A percentile compares a stretch with the other conserved stretches of the same genome.
Evolutionary conservation across 371 early-diverging fungal species (phyloP).

Genomic region (Mucor piriformis): DNA sequence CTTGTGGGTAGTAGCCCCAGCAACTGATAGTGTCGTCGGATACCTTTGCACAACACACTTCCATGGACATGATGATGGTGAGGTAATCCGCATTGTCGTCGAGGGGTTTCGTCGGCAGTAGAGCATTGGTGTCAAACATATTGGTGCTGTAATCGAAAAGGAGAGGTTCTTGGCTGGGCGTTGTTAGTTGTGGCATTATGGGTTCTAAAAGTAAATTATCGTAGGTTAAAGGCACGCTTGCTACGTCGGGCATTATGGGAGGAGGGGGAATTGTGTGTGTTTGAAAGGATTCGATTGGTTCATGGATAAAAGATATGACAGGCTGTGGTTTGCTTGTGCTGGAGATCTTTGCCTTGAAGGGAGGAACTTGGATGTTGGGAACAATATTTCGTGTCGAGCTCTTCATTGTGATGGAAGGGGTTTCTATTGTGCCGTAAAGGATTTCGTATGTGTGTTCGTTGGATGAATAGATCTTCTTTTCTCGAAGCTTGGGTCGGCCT

Average conservation of each 20-base stretch:
- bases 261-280: neutral
- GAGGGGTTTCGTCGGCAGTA: too few species aligned
- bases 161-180: neutral
- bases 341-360: conserved; percentile 7
- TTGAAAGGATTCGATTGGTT: conserved; percentile 24
- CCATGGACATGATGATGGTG: conserved; percentile 54
- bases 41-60: conserved; percentile 58
- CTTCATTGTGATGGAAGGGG: conserved; percentile 20
- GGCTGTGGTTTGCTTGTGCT: conserved; percentile 6
- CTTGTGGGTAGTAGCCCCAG: conserved; percentile 64
- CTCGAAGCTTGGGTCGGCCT: conserved; percentile 76
- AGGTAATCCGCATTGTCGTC: conserved; percentile 15
- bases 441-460: conserved; percentile 27
- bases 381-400: conserved; percentile 4
- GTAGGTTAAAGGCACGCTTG: neutral
- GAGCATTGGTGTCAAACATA: neutral
- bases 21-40: conserved; percentile 57
- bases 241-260: neutral
- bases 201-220: neutral
- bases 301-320: conserved; percentile 25
- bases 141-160: neutral
- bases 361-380: conserved; percentile 10
- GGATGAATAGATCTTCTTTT: conserved; percentile 33
- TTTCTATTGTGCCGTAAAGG: conserved; percentile 27
- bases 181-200: neutral